Percentiles rank a stretch among this genome's conserved stretches.
These are phyloP conservation scores for Diutina neorugosa DNA, from an alignment of 1,139 yeast genomes.

Conservation along the genomic window DNA sequence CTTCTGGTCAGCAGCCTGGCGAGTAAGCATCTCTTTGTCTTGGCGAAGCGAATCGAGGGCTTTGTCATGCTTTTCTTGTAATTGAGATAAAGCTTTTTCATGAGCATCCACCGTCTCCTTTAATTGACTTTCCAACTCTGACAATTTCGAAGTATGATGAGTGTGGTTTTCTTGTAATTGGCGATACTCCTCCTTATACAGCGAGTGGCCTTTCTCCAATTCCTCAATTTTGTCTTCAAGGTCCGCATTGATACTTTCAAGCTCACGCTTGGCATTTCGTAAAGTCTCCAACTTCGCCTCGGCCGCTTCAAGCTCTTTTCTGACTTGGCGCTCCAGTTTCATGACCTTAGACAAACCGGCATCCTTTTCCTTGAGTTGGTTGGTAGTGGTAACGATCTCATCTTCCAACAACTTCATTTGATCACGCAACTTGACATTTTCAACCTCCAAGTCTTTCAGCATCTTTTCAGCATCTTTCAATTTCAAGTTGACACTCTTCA, in stretches of 20 bases:
- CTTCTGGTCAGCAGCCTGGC: neutral
- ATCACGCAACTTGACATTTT: conserved; percentile 12
- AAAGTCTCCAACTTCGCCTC: conserved; percentile 8
- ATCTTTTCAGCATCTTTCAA: conserved; percentile 24
- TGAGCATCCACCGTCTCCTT: neutral
- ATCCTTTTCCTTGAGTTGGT: conserved; percentile 18
- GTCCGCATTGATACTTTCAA: conserved; percentile 13
- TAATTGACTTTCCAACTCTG: neutral
- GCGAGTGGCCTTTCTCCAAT: conserved; percentile 4
- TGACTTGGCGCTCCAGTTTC: conserved; percentile 12
- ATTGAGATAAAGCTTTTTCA: neutral
- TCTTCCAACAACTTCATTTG: conserved; percentile 44
- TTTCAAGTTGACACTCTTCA: conserved; percentile 23
- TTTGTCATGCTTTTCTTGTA: neutral
- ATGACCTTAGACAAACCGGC: conserved; percentile 14
- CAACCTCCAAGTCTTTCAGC: conserved; percentile 11
- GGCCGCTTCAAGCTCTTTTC: conserved; percentile 9
- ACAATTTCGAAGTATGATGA: neutral
- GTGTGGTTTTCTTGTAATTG: neutral
- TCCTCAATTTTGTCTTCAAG: conserved; percentile 8
- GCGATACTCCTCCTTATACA: neutral
- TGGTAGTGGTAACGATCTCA: conserved; percentile 18
- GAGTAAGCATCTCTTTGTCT: neutral
- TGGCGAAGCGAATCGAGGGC: neutral
- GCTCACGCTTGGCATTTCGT: conserved; percentile 11